phyloP scores from a whole-genome alignment of 2,329 filamentous ascomycete genomes.

The Fusarium nodosum region DNA sequence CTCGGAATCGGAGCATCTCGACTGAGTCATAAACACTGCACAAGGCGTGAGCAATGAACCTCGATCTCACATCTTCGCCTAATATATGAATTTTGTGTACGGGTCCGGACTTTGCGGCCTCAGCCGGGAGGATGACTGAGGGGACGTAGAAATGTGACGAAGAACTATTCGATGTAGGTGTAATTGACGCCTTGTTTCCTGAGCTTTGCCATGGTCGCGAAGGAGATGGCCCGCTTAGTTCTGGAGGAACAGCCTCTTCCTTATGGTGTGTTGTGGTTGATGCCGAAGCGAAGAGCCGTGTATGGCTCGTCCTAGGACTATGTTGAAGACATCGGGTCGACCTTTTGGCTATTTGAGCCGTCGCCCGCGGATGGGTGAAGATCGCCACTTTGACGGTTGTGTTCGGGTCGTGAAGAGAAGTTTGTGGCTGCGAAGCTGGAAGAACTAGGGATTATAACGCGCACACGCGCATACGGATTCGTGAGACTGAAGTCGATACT shows the following conservation, averaged over 20 bases:
- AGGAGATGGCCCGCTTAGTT: slow-evolving; percentile 28
- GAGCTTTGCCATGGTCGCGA: slow-evolving; percentile 44
- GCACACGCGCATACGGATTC: slow-evolving; percentile 22
- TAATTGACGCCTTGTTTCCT: slow-evolving; percentile 16
- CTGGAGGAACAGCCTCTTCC: slow-evolving; percentile 44
- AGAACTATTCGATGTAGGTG: slow-evolving; percentile 31
- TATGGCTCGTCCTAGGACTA: slow-evolving; percentile 56
- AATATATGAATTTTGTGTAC: slow-evolving; percentile 60
- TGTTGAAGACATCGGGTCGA: slow-evolving; percentile 57
- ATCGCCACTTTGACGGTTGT: slow-evolving; percentile 54
- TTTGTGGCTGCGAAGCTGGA: slow-evolving; percentile 26
- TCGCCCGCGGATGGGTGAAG: slow-evolving; percentile 59
- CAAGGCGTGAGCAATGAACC: slow-evolving; percentile 59
- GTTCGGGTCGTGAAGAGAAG: slow-evolving; percentile 5
- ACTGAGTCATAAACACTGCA: slow-evolving; percentile 59
- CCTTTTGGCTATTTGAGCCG: slow-evolving; percentile 58
- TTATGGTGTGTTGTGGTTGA: slow-evolving; percentile 45
- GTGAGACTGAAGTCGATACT: background rate
- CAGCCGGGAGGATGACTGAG: slow-evolving; percentile 54
- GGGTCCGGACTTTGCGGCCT: slow-evolving; percentile 51
- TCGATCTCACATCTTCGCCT: slow-evolving; percentile 58
- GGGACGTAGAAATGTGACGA: slow-evolving; percentile 53
- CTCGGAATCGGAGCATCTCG: slow-evolving; percentile 52
- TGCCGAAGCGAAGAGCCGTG: slow-evolving; percentile 52
- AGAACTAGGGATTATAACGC: slow-evolving; percentile 20